Evolutionary conservation across 2,329 filamentous ascomycete genomes (phyloP).

Genomic region (Microdochium trichocladiopsis): DNA sequence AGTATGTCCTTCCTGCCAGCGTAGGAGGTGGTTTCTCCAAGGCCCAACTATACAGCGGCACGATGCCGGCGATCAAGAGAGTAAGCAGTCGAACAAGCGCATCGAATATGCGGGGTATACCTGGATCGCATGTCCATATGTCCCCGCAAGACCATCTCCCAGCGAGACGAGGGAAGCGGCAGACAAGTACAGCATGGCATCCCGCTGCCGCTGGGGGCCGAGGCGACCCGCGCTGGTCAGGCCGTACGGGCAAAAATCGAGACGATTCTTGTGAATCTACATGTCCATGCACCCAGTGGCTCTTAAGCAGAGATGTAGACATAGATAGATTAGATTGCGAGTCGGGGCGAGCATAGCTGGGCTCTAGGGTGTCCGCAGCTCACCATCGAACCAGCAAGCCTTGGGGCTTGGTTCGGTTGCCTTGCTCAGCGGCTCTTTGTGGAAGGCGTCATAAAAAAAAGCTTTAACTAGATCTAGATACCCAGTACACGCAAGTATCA

Average conservation of each 20-base stretch:
- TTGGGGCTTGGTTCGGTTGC: no score
- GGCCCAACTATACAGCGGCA: background rate
- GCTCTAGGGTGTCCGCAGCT: no score
- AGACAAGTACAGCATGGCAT: background rate
- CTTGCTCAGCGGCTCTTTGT: no score
- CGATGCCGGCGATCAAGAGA: background rate
- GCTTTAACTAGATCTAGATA: no score
- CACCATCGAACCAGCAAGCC: no score
- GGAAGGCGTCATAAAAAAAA: no score
- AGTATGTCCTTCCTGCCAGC: background rate
- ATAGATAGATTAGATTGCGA: no score
- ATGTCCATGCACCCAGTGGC: no score
- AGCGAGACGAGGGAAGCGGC: background rate
- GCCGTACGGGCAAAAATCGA: background rate
- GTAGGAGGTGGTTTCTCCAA: background rate
- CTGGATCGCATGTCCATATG: background rate
- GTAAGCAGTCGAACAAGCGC: background rate
- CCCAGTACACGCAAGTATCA: no score
- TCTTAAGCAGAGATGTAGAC: no score
- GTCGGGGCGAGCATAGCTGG: no score
- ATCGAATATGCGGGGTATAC: background rate
- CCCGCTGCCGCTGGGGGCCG: background rate
- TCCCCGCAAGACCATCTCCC: background rate
- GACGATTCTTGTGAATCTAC: background rate
- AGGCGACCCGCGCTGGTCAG: background rate